Percentiles rank a stretch among this genome's conserved stretches.
Conservation (phyloP, 179 eudicot species). For the Dionaea muscipula region DNA sequence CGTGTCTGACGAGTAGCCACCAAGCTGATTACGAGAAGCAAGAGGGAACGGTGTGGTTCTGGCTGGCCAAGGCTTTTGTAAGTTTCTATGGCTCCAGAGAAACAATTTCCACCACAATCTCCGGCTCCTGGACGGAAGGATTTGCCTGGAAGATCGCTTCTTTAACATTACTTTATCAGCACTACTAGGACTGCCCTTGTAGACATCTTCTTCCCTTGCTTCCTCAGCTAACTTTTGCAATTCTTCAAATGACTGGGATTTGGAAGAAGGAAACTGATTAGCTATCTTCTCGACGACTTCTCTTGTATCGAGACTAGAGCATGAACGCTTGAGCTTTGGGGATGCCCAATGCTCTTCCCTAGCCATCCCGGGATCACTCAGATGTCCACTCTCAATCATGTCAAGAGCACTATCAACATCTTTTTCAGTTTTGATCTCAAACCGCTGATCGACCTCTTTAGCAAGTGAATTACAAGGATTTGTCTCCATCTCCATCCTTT, state of each 20-base stretch:
- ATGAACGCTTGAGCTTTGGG: slow-evolving; percentile 62
- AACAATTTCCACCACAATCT: slow-evolving; percentile 85
- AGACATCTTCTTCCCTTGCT: slow-evolving; percentile 15
- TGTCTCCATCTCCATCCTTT: neutral
- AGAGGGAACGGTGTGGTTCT: slow-evolving; percentile 18
- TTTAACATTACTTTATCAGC: slow-evolving; percentile 78
- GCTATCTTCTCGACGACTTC: slow-evolving; percentile 34
- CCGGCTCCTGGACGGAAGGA: slow-evolving; percentile 71
- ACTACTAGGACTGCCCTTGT: slow-evolving; percentile 29
- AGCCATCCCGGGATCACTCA: slow-evolving; percentile 67
- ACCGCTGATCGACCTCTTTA: slow-evolving; percentile 2
- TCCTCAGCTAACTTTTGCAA: slow-evolving; percentile 36
- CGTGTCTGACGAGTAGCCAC: slow-evolving; percentile 73
- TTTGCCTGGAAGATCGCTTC: slow-evolving; percentile 74
- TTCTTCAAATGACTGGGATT: slow-evolving; percentile 44
- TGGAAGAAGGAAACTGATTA: slow-evolving; percentile 29
- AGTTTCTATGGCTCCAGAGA: slow-evolving; percentile 86
- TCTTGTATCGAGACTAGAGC: slow-evolving; percentile 54
- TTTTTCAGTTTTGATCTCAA: slow-evolving; percentile 16
- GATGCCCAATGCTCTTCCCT: slow-evolving; percentile 41
- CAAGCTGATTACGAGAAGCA: slow-evolving; percentile 45
- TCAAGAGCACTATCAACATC: slow-evolving; percentile 20
- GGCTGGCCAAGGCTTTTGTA: slow-evolving; percentile 21
- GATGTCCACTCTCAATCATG: slow-evolving; percentile 33
- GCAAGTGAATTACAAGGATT: slow-evolving; percentile 9